Base-by-base conservation (phyloP, 1,284 basidiomycete genomes). In the Chalciporus sp. region DNA sequence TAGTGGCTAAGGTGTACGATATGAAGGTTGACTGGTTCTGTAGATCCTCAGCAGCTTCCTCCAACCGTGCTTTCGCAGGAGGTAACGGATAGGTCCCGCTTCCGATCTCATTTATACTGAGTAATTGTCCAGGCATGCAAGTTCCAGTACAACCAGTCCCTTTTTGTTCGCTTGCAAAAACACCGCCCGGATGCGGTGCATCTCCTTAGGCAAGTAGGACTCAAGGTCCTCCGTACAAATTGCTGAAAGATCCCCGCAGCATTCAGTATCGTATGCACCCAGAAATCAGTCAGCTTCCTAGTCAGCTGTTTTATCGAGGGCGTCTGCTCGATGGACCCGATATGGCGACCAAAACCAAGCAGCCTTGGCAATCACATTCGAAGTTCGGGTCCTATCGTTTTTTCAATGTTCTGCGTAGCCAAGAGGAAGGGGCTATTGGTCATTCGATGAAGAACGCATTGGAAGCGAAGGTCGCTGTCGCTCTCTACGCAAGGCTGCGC, bases 191-290 rank as follows among this genome's bases (percentile, higher is more conserved):
- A 90, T 11, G 85, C 89, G 26, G 92, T 97, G 45, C 92, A 99
- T 72, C 78, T 99, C 5, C 78, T 99, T 41, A 96, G 92, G 94
- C 92, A 62, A 58, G 77, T 47, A 42, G 35, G 41, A n/a, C 42
- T 7, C 53, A 10, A 23, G 19, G 10, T 7, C 23, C 45, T 43
- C 27, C 12, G 31, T 33, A 27, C 3, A 19, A 49, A 42, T n/a
- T 9, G 17, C 27, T 62, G 17, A 62, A 57, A 43, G 48, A 42
- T 58, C 37, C 47, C 17, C 37, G 52, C 57, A 95, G 92, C 62
- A 99, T 99, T 45, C 97, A 99, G 74, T 99, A 99, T 70, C 96
- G 97, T 68, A 99, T 99, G 97, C 95, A 99, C 71, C 96, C 97
- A 1, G 86, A 92, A 55, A 99, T 99, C 68, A 96, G 94, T 60